Evolutionary conservation across 192 early-diverging fungal genomes (phyloP), one percentile per base, ranked within the genome.

Genomic region (Mortierella claussenii): DNA sequence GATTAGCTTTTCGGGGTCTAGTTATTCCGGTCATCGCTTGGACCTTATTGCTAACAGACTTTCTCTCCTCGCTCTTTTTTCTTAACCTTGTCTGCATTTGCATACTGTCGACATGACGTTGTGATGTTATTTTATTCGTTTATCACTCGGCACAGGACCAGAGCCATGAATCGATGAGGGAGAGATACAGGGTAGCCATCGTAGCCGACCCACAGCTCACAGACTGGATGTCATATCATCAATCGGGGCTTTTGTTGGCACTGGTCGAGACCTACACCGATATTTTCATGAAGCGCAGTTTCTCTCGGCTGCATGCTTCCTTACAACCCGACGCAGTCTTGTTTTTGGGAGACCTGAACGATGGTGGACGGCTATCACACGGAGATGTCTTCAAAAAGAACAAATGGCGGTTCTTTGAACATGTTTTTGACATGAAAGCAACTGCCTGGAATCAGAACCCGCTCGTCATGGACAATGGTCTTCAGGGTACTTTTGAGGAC

Each of bases 151-250:
- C 20, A 36, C 62, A 71, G 69, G 60, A 63, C 30, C 34, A 20
- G 9, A 49, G 52, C 2, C 23, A 53, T 6, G 51, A 51, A 13
- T 18, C 50, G 9, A 24, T 40, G 17, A 49, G 27, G 24, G 57
- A 59, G 4, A 34, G 55, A 21, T 81, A 78, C 47, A 78, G 78
- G 31, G 64, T 95, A 20, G 88, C 89, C 13, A 63, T 98, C 10
- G 81, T 98, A 42, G 91, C 92, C 0, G 97, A 98, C 78, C 95
- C 97, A 37, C 97, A 98, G 68, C 86, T 98, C 42, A 95, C 94
- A 36, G 97, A 97, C 73, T 81, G 89, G 33, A 92, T 91, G 67
- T 97, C 95, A 11, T 98, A 98, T 66, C 73, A 83, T 4, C 89
- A 90, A 40, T 71, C 83, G 11, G 93, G 93, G 0, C 31, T 89